Percentiles rank a stretch among this genome's conserved stretches.
Evolutionary conservation across 352 stramenopile species (phyloP).

Genomic region (Globisporangium paroecandrum): DNA sequence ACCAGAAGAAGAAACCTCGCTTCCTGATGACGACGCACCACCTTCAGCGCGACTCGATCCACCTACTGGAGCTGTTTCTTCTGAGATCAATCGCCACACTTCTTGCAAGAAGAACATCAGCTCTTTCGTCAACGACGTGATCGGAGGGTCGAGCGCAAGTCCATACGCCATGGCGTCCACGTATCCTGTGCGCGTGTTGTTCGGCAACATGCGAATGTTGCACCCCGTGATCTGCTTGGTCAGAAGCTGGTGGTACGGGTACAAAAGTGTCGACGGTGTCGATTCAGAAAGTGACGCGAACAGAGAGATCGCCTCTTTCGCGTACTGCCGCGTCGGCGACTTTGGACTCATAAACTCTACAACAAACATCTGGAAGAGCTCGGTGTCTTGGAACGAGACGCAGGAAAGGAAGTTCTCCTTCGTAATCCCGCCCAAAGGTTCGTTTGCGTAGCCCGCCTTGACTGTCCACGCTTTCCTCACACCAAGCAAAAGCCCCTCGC

Average conservation of each 20-base stretch:
- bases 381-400: constrained; percentile 77
- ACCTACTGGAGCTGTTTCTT: constrained; percentile 35
- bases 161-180: constrained; percentile 85
- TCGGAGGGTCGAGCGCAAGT: constrained; percentile 65
- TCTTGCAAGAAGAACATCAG: constrained; percentile 84
- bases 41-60: constrained; percentile 21
- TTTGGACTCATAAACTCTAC: constrained; percentile 83
- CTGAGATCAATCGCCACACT: constrained; percentile 81
- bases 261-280: constrained; percentile 65
- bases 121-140: constrained; percentile 84
- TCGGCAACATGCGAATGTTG: constrained; percentile 67
- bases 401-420: constrained; percentile 66
- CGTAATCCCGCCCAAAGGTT: constrained; percentile 36
- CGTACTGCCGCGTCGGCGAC: constrained; percentile 58
- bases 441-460: constrained; percentile 32
- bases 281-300: constrained; percentile 55
- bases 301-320: constrained; percentile 63
- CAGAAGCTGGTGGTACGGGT: constrained; percentile 82
- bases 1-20: constrained; percentile 14
- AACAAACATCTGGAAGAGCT: constrained; percentile 87
- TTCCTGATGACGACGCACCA: constrained; percentile 26
- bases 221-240: constrained; percentile 83
- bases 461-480: constrained; percentile 60
- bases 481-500: constrained; percentile 50
- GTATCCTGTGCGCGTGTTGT: constrained; percentile 71